phyloP scores from a whole-genome alignment of 306 rosid species.

The Ceratonia siliqua region DNA sequence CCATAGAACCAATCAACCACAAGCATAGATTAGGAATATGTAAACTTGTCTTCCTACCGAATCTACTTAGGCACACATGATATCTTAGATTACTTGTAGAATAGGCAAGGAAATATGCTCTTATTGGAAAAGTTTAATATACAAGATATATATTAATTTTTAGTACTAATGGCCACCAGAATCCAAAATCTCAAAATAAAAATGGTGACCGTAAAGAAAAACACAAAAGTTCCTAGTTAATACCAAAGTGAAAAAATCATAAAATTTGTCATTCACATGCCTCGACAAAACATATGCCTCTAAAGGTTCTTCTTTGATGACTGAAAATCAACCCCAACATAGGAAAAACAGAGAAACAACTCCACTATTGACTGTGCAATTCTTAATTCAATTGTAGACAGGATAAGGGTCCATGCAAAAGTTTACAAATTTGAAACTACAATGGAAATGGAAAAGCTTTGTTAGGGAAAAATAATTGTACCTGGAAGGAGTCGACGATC shows the following conservation, averaged over 20 bases:
- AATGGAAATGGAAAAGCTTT: background rate
- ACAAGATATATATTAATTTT: background rate
- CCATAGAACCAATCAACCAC: background rate
- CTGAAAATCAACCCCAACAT: background rate
- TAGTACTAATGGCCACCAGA: background rate
- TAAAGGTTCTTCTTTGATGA: background rate
- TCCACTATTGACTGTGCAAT: background rate
- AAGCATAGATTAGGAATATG: background rate
- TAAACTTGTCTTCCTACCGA: background rate
- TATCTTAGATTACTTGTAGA: too few relatives aligned
- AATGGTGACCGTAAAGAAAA: background rate
- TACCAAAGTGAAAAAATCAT: background rate
- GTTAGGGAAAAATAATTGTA: background rate
- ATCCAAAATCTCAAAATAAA: slow-evolving; percentile 13
- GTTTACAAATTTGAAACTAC: background rate
- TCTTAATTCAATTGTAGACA: background rate
- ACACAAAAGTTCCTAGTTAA: slow-evolving; percentile 2
- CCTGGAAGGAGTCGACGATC: background rate
- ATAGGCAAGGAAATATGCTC: slow-evolving; percentile 20
- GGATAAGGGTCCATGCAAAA: background rate
- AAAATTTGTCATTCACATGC: slow-evolving; percentile 25
- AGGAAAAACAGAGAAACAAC: background rate
- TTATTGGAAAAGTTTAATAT: background rate
- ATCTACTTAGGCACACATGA: too few relatives aligned
- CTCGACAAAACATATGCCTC: background rate